Base-by-base conservation (phyloP, 2,329 filamentous ascomycete species). In the Periconia macrospinosa region DNA sequence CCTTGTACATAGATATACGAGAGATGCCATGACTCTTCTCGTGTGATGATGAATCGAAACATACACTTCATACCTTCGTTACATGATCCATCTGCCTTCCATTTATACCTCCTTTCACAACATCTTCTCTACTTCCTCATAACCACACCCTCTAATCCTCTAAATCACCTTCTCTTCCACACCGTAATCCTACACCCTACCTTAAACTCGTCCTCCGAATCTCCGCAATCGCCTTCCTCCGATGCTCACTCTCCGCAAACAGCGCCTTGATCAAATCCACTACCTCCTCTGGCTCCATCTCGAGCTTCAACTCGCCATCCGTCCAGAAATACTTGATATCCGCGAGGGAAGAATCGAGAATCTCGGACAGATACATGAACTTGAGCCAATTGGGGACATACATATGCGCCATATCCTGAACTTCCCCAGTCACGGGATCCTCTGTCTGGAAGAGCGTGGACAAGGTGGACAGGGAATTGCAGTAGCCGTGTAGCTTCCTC, bases 321-420 rank as follows among this genome's bases (percentile, higher is more conserved):
- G 77, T 78, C 85, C 85, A 88, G 42, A 87, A 68, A 57, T 82
- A 87, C 62, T 82, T 86, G 72, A 88, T 87, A 62, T 88, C 85
- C 18, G 83, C 85, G 15, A 88, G 72, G 46, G 79, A 84, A 51
- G 82, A 82, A 50, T 87, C 85, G 49, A 88, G 67, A 43, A 88
- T 86, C 59, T 87, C 85, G 41, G 80, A 75, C 49, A 88, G 66
- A 60, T 87, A 87, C 65, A 86, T 84, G 64, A 87, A 87, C 55
- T 84, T 84, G 57, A 87, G 76, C 85, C 85, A 88, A 58, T 81
- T 83, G 3, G 81, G 79, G 45, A 83, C 83, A 57, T 87, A 87
- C 10, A 87, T 76, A 20, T 83, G 82, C 3, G 82, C 84, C 75
- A 85, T 82, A 41, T 79, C 77, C n/a, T 76, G 75, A 27, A 80